These are phyloP conservation scores for Eleusine indica DNA, from an alignment of 176 grass and related monocot species.

Conservation along the genomic window DNA sequence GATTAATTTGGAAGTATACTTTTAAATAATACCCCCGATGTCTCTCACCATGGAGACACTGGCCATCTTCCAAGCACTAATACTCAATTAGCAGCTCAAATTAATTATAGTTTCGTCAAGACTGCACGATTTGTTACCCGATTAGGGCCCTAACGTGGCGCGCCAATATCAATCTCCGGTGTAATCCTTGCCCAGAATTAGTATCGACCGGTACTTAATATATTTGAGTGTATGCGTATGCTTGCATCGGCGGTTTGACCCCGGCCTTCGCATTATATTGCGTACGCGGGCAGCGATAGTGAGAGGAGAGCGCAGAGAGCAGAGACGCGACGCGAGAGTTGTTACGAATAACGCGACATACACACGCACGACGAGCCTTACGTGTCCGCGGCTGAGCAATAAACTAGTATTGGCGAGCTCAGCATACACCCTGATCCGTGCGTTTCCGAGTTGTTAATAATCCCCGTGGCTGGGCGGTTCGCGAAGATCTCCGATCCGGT, in stretches of 20 bases:
- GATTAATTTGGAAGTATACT: conserved; percentile 24
- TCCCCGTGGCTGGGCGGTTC: conserved; percentile 27
- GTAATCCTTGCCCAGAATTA: conserved; percentile 33
- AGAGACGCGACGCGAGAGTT: conserved; percentile 5
- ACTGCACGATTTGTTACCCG: neutral
- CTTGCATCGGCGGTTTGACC: conserved; percentile 60
- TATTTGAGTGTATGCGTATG: neutral
- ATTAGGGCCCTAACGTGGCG: conserved; percentile 29
- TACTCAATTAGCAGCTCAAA: conserved; percentile 1
- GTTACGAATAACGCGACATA: conserved; percentile 37
- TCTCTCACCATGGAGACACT: conserved; percentile 42
- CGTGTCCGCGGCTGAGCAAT: conserved; percentile 21
- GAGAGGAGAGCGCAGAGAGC: neutral
- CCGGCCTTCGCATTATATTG: neutral
- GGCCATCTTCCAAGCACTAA: conserved; percentile 21
- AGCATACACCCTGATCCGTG: conserved; percentile 1
- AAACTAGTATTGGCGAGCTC: neutral
- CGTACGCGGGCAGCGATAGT: conserved; percentile 18
- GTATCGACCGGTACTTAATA: neutral
- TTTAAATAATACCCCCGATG: conserved; percentile 34
- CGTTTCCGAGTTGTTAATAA: neutral
- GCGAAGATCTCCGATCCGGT: conserved; percentile 35
- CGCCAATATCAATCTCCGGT: neutral
- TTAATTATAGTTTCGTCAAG: conserved; percentile 18
- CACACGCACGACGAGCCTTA: conserved; percentile 15